A percentile compares a stretch with the other conserved stretches of the same genome.
These are phyloP conservation scores for Syzygium aromaticum DNA, from an alignment of 345 rosid species.

Conservation along the genomic window DNA sequence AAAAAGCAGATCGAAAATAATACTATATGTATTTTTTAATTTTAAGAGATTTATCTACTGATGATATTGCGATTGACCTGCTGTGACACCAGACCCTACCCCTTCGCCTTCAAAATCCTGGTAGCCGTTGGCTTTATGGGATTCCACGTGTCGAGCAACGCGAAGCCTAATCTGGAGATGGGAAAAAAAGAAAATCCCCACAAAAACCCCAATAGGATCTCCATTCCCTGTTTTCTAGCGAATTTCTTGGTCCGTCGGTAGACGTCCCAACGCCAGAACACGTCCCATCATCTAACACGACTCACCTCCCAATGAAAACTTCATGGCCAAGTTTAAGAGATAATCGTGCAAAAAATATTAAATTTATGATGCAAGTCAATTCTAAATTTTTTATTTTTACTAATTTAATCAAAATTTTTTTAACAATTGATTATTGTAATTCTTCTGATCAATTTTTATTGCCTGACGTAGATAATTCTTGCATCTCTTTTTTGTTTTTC, in stretches of 20 bases:
- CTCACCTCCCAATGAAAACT: neutral
- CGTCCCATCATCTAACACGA: neutral
- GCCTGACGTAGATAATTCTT: neutral
- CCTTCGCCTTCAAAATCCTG: neutral
- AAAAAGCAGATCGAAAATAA: neutral
- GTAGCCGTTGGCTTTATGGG: neutral
- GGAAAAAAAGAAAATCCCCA: neutral
- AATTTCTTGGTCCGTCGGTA: neutral
- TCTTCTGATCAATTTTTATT: accelerated
- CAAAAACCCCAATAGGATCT: neutral
- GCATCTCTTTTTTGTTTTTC: neutral
- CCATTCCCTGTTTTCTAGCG: neutral
- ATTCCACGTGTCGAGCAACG: neutral
- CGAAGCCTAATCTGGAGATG: neutral
- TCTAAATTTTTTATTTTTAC: too few species aligned
- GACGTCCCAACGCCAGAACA: neutral
- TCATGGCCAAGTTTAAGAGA: neutral
- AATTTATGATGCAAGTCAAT: neutral
- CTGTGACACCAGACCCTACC: neutral
- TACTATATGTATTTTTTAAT: neutral
- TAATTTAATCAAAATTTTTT: neutral
- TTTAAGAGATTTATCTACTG: neutral
- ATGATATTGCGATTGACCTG: neutral
- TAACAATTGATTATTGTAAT: neutral
- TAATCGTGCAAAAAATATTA: accelerated